A percentile compares a stretch with the other conserved stretches of the same genome.
phyloP scores from a whole-genome alignment of 805 yeast genomes.

The Clavispora santaluciae region DNA sequence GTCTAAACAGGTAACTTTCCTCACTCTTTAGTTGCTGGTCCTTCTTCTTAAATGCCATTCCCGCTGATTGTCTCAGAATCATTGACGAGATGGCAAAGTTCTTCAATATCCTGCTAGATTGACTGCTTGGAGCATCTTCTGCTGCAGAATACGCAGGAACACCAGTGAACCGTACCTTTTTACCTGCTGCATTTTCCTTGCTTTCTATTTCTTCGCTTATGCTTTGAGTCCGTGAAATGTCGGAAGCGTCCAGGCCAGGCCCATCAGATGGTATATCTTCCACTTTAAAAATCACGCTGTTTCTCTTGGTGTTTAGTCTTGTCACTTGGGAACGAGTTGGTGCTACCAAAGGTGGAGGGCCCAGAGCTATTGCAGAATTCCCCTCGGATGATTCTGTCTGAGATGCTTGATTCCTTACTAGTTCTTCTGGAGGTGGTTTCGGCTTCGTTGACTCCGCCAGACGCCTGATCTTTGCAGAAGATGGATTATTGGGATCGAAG shows the following conservation, averaged over 20 bases:
- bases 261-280: slow-evolving; percentile 2
- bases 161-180: slow-evolving; percentile 49
- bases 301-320: slow-evolving; percentile 18
- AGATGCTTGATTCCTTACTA: neutral
- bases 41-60: slow-evolving; percentile 23
- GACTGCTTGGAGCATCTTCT: slow-evolving; percentile 51
- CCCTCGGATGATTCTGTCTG: neutral
- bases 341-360: neutral
- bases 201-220: neutral
- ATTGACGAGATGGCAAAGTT: slow-evolving; percentile 27
- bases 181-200: slow-evolving; percentile 12
- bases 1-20: slow-evolving; percentile 33
- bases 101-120: slow-evolving; percentile 30
- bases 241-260: neutral
- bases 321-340: slow-evolving; percentile 15
- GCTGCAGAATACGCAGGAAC: slow-evolving; percentile 47
- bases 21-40: slow-evolving; percentile 37
- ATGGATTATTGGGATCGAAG: slow-evolving; percentile 37
- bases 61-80: neutral
- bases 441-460: slow-evolving; percentile 1
- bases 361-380: no score
- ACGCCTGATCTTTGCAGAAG: slow-evolving; percentile 14
- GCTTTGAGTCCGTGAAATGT: neutral
- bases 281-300: slow-evolving; percentile 20
- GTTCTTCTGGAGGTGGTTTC: neutral